phyloP scores from a whole-genome alignment of 495 filamentous ascomycete species.

The Eremomyces bilateralis region DNA sequence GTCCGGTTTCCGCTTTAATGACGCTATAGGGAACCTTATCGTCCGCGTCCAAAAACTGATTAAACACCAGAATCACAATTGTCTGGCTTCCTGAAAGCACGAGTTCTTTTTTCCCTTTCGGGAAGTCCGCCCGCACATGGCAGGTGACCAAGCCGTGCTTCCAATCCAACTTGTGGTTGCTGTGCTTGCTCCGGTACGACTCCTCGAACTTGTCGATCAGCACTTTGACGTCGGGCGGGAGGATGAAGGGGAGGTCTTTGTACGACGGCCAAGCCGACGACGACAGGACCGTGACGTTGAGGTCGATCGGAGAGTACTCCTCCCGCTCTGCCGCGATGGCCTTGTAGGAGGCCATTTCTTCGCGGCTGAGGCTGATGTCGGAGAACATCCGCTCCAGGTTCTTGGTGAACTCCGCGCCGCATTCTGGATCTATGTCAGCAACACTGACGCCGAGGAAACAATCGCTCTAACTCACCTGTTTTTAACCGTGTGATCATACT shows the following conservation, averaged over 20 bases:
- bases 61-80: slow-evolving; percentile 82
- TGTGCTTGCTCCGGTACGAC: slow-evolving; percentile 73
- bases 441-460: neutral
- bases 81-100: slow-evolving; percentile 80
- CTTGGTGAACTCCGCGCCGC: slow-evolving; percentile 79
- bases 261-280: slow-evolving; percentile 83
- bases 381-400: slow-evolving; percentile 99
- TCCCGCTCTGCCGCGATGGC: slow-evolving; percentile 27
- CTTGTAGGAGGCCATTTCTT: slow-evolving; percentile 66
- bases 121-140: slow-evolving; percentile 56
- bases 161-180: slow-evolving; percentile 68
- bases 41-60: slow-evolving; percentile 35
- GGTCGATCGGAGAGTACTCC: slow-evolving; percentile 37
- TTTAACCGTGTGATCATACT: slow-evolving; percentile 84
- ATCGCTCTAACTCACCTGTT: slow-evolving; percentile 27
- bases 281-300: slow-evolving; percentile 71
- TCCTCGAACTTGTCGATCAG: slow-evolving; percentile 52
- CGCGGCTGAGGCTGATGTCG: slow-evolving; percentile 73
- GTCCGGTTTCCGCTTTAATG: slow-evolving; percentile 44
- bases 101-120: slow-evolving; percentile 61
- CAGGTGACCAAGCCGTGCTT: slow-evolving; percentile 81
- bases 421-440: slow-evolving; percentile 33
- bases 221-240: slow-evolving; percentile 48
- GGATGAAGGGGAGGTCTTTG: slow-evolving; percentile 50
- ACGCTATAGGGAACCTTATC: slow-evolving; percentile 42